These are phyloP conservation scores for Scheffersomyces stipitis DNA, from an alignment of 805 yeast genomes.

Conservation along the genomic window DNA sequence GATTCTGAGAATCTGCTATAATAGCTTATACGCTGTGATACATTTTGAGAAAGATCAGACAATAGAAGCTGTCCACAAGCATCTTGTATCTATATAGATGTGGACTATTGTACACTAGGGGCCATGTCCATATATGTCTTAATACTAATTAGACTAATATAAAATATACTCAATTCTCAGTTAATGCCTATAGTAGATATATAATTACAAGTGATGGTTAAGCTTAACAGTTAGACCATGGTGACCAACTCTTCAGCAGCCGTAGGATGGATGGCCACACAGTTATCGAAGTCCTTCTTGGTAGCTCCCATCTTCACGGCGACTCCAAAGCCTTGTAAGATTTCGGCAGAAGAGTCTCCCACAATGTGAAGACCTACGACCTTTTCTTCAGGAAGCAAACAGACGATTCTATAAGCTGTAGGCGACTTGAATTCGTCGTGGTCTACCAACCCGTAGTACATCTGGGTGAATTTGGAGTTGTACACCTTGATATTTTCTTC, in stretches of 20 bases:
- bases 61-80: too few species aligned
- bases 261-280: constrained; percentile 98
- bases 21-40: too few species aligned
- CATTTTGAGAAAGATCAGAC: too few species aligned
- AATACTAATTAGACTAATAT: too few species aligned
- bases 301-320: constrained; percentile 99
- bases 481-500: constrained; percentile 77
- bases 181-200: too few species aligned
- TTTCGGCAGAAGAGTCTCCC: constrained; percentile 90
- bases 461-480: constrained; percentile 79
- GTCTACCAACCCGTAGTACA: constrained; percentile 86
- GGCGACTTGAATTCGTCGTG: constrained; percentile 71
- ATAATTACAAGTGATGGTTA: too few species aligned
- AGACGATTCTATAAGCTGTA: constrained; percentile 80
- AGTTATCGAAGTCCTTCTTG: constrained; percentile 88
- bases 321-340: constrained; percentile 97
- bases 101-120: too few species aligned
- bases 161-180: too few species aligned
- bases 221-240: constrained; percentile 36
- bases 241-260: constrained; percentile 98
- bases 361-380: constrained; percentile 94
- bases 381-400: constrained; percentile 80
- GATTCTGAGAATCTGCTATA: too few species aligned
- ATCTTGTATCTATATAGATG: too few species aligned
- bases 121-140: too few species aligned